These are phyloP conservation scores for Alternaria atra DNA, from an alignment of 2,329 filamentous ascomycete genomes.

Conservation along the genomic window DNA sequence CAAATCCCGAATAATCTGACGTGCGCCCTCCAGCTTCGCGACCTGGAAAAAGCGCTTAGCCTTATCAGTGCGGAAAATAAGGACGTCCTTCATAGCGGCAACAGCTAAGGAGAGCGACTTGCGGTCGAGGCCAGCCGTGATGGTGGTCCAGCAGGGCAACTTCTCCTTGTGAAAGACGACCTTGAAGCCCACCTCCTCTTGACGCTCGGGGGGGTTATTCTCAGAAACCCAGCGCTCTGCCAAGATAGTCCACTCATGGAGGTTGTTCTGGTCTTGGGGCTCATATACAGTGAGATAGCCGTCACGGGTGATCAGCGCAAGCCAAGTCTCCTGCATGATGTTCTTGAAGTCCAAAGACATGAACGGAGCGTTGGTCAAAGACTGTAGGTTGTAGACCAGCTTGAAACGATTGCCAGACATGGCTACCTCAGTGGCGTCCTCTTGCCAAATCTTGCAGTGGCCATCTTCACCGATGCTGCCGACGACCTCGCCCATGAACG, in stretches of 20 bases:
- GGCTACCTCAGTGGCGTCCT: constrained; percentile 81
- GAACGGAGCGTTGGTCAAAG: constrained; percentile 74
- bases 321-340: constrained; percentile 82
- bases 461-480: constrained; percentile 90
- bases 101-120: constrained; percentile 85
- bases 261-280: constrained; percentile 82
- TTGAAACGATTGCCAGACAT: constrained; percentile 82
- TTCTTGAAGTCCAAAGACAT: constrained; percentile 87
- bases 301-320: constrained; percentile 84
- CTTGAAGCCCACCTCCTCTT: constrained; percentile 86
- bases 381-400: constrained; percentile 67
- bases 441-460: constrained; percentile 90
- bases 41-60: constrained; percentile 86
- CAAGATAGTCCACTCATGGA: constrained; percentile 77
- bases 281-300: constrained; percentile 83
- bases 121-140: constrained; percentile 80
- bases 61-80: constrained; percentile 80
- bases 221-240: constrained; percentile 79
- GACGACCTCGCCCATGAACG: constrained; percentile 86
- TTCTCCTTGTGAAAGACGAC: constrained; percentile 90
- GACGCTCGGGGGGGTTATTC: constrained; percentile 69
- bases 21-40: constrained; percentile 76
- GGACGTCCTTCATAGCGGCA: constrained; percentile 83
- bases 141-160: constrained; percentile 77
- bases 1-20: constrained; percentile 82